Evolutionary conservation across 768 basidiomycete genomes (phyloP), one percentile per base, ranked within the genome.

Genomic region (Lyophyllum atratum): DNA sequence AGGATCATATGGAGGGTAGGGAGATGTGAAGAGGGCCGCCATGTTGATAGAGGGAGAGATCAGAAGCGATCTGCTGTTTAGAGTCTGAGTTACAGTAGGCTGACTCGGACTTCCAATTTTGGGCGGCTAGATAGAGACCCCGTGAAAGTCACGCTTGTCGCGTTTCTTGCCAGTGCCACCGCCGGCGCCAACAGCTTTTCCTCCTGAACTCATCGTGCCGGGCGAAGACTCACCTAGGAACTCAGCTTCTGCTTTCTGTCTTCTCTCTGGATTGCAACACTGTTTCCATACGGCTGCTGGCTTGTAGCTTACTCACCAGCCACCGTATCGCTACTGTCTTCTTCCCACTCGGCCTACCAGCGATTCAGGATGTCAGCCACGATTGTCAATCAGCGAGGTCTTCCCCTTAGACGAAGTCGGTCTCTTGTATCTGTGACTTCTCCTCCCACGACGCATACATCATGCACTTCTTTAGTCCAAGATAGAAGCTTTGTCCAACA

Each of bases 1-100:
- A 8, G 90, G 90, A 70, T 92, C 89, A 64, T 87, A 90, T 0
- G 91, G 87, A 2, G 83, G 80, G 64, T 81, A 84, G 3, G 88
- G 82, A 26, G 87, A 69, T 37, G 75, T 67, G 66, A 84, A 86
- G 65, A 56, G 57, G 48, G 22, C 19, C 26, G 29, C 22, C 54
- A 56, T 55, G 21, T 17, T 11, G 29, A 5, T 31, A 5, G 6
- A 11, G 11, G 29, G 11, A 31, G 29, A 6, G 5, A 11, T n/a
- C n/a, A n/a, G n/a, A n/a, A n/a, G n/a, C n/a, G n/a, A n/a, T n/a
- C n/a, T n/a, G n/a, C n/a, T n/a, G n/a, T n/a, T n/a, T n/a, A n/a
- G n/a, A n/a, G n/a, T n/a, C n/a, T n/a, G n/a, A n/a, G n/a, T n/a
- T n/a, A n/a, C n/a, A n/a, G n/a, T n/a, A n/a, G n/a, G n/a, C n/a